Conservation (phyloP, 352 stramenopile species). For the Phytopythium delawarense region DNA sequence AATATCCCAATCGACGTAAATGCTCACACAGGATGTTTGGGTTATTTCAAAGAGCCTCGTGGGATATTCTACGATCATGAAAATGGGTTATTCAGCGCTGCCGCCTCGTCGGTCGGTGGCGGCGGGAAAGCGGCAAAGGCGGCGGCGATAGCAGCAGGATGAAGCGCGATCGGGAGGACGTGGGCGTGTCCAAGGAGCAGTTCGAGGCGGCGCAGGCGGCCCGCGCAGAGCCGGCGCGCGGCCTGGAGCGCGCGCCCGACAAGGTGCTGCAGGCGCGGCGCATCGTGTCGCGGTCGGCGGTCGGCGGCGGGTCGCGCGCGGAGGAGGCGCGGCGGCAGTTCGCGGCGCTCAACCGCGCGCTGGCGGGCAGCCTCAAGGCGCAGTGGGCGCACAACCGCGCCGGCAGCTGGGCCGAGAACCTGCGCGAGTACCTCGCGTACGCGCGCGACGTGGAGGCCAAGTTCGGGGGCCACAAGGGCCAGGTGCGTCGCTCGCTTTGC, state of each 20-base stretch:
- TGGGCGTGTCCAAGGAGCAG: conserved; percentile 71
- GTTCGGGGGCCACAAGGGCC: conserved; percentile 40
- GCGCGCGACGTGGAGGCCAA: conserved; percentile 55
- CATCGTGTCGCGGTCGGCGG: conserved; percentile 25
- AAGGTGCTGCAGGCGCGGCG: conserved; percentile 47
- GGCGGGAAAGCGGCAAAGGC: conserved; percentile 8
- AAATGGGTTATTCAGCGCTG: too few relatives aligned
- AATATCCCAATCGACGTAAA: too few relatives aligned
- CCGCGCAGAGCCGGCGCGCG: conserved; percentile 1
- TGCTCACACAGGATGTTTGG: too few relatives aligned
- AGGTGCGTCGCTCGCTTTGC: conserved; percentile 12
- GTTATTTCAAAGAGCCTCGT: too few relatives aligned
- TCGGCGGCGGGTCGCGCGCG: conserved; percentile 10
- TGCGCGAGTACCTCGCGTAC: conserved; percentile 77
- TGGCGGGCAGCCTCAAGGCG: conserved; percentile 48
- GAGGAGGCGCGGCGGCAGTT: conserved; percentile 53
- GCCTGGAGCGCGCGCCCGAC: conserved; percentile 35
- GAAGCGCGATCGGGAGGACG: conserved; percentile 68
- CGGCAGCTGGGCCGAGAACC: conserved; percentile 70
- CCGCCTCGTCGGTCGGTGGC: too few relatives aligned
- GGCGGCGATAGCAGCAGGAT: conserved; percentile 15
- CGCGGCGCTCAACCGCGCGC: conserved; percentile 65
- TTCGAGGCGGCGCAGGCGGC: conserved; percentile 39
- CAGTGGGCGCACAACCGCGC: conserved; percentile 62
- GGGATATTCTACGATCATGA: too few relatives aligned